phyloP scores from a whole-genome alignment of 2,329 filamentous ascomycete species.

The Fusarium anthophilum region DNA sequence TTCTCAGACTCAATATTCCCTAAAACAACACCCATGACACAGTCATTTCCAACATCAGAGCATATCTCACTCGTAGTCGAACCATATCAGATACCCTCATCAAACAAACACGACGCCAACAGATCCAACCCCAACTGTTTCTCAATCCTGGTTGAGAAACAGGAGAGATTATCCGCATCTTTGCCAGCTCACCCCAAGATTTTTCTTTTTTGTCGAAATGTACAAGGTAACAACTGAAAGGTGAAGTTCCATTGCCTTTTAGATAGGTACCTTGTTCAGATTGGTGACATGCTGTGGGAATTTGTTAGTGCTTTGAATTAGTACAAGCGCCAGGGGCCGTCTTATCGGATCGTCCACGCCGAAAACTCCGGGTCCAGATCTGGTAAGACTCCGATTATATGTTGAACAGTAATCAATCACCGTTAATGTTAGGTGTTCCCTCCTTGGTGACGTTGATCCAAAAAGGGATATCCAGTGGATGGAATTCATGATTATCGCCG shows the following conservation, averaged over 20 bases:
- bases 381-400: slow-evolving; percentile 3
- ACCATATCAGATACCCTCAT: slow-evolving; percentile 30
- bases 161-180: slow-evolving; percentile 6
- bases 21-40: slow-evolving; percentile 1
- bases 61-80: slow-evolving; percentile 35
- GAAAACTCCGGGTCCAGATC: slow-evolving; percentile 33
- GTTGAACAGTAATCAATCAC: neutral
- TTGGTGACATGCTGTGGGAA: slow-evolving; percentile 18
- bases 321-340: slow-evolving; percentile 36
- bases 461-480: slow-evolving; percentile 26
- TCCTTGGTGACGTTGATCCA: slow-evolving; percentile 31
- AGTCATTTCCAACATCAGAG: slow-evolving; percentile 32
- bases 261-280: neutral
- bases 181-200: slow-evolving; percentile 4
- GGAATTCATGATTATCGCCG: slow-evolving; percentile 28
- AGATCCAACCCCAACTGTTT: slow-evolving; percentile 27
- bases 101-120: slow-evolving; percentile 31
- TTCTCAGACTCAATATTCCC: neutral
- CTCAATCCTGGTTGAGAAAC: neutral
- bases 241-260: neutral
- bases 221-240: neutral
- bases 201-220: neutral
- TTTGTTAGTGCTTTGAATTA: slow-evolving; percentile 34
- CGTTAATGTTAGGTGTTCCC: slow-evolving; percentile 24
- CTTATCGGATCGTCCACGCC: slow-evolving; percentile 24